A percentile compares a stretch with the other conserved stretches of the same genome.
Evolutionary conservation across 805 yeast genomes (phyloP).

Genomic region (Yamadazyma tumulicola): DNA sequence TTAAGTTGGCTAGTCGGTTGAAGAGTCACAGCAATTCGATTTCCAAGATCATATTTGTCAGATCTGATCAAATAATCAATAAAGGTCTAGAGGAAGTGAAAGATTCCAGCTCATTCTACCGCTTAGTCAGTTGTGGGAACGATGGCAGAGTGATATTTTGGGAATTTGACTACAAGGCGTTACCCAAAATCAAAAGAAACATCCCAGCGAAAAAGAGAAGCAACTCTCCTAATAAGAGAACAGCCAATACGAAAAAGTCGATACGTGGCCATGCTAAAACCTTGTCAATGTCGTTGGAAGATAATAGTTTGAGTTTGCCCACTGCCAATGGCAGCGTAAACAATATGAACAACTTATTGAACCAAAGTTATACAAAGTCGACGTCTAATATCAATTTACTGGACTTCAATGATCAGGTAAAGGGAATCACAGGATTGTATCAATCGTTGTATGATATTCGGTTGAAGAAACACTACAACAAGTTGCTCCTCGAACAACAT

Average conservation of each 20-base stretch:
- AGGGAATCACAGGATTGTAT: slow-evolving; percentile 30
- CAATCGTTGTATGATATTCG: slow-evolving; percentile 33
- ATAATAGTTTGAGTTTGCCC: slow-evolving; percentile 1
- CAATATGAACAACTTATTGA: slow-evolving; percentile 23
- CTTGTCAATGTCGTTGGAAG: slow-evolving; percentile 7
- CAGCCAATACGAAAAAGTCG: slow-evolving; percentile 1
- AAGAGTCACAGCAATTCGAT: slow-evolving; percentile 41
- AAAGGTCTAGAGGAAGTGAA: slow-evolving; percentile 5
- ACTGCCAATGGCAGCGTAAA: slow-evolving; percentile 10
- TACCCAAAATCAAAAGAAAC: slow-evolving; percentile 30
- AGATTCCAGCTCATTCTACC: slow-evolving; percentile 21
- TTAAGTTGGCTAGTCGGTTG: slow-evolving; percentile 32
- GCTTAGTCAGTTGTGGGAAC: slow-evolving; percentile 34
- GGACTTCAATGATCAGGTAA: slow-evolving; percentile 17
- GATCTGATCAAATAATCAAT: slow-evolving; percentile 11
- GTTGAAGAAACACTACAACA: slow-evolving; percentile 28
- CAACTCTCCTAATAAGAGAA: slow-evolving; percentile 1
- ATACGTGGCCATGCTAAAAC: slow-evolving; percentile 7
- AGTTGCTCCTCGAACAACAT: slow-evolving; percentile 12
- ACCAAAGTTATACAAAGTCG: slow-evolving; percentile 2
- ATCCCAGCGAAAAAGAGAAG: neutral
- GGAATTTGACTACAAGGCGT: slow-evolving; percentile 43
- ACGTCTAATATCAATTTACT: slow-evolving; percentile 7
- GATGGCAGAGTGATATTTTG: slow-evolving; percentile 41
- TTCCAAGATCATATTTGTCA: slow-evolving; percentile 24